These are phyloP conservation scores for Dactylellina drechsleri DNA, from an alignment of 2,329 filamentous ascomycete species.

Conservation along the genomic window DNA sequence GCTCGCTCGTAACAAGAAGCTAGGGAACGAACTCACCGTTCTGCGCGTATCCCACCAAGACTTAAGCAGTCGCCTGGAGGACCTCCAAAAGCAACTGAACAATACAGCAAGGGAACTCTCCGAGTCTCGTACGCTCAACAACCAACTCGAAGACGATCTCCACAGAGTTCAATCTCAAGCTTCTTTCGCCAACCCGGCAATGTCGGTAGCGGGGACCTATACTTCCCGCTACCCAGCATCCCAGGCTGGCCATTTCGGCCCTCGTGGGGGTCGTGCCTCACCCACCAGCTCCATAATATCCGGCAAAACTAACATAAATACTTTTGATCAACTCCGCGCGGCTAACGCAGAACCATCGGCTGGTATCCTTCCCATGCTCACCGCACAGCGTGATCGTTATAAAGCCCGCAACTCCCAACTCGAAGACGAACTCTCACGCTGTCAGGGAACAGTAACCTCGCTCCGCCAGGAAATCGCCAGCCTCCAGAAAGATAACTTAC, in stretches of 20 bases:
- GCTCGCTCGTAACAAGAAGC: slow-evolving; percentile 92
- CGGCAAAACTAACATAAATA: slow-evolving; percentile 81
- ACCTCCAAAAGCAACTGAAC: slow-evolving; percentile 83
- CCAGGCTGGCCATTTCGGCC: slow-evolving; percentile 63
- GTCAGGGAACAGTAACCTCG: slow-evolving; percentile 82
- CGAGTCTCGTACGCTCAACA: slow-evolving; percentile 82
- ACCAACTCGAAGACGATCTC: slow-evolving; percentile 91
- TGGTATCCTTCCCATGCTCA: slow-evolving; percentile 96
- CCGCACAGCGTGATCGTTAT: slow-evolving; percentile 96
- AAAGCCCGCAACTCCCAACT: slow-evolving; percentile 94
- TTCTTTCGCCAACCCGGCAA: slow-evolving; percentile 78
- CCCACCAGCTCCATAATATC: slow-evolving; percentile 98
- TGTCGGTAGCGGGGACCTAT: slow-evolving; percentile 93
- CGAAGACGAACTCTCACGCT: slow-evolving; percentile 87
- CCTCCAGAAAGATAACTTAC: slow-evolving; percentile 94
- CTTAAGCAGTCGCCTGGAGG: slow-evolving; percentile 80
- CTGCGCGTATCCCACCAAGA: slow-evolving; percentile 92
- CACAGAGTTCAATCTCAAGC: slow-evolving; percentile 84
- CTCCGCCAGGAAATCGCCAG: slow-evolving; percentile 90
- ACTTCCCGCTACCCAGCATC: slow-evolving; percentile 80
- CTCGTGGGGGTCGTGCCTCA: slow-evolving; percentile 72
- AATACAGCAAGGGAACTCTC: slow-evolving; percentile 86
- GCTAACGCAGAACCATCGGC: slow-evolving; percentile 66
- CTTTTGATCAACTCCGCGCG: slow-evolving; percentile 53
- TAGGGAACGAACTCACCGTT: slow-evolving; percentile 91